phyloP scores from a whole-genome alignment of 2,329 filamentous ascomycete species.

The Hypoxylon sp. region DNA sequence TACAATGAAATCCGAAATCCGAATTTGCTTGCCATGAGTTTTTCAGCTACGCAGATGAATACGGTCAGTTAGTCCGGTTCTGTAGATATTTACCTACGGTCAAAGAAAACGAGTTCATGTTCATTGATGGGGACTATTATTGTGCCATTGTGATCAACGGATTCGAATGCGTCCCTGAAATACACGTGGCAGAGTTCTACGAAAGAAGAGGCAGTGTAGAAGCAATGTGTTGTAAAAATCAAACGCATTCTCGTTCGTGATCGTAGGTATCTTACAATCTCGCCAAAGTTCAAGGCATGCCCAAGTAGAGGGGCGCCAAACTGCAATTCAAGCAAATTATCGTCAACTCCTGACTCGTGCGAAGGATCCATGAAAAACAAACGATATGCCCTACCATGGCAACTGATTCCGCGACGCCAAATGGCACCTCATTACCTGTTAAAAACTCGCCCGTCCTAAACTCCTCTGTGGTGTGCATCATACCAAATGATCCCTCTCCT shows the following conservation, averaged over 20 bases:
- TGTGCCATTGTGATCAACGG: background rate
- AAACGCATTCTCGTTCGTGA: too few relatives aligned
- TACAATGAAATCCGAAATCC: background rate
- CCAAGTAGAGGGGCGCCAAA: too few relatives aligned
- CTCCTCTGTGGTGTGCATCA: constrained; percentile 3
- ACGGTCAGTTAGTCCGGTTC: background rate
- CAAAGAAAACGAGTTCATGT: constrained; percentile 6
- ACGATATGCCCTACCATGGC: background rate
- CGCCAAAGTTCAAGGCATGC: too few relatives aligned
- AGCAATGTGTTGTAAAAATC: background rate
- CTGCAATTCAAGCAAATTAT: too few relatives aligned
- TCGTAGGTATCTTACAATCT: too few relatives aligned
- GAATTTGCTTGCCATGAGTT: constrained; percentile 10
- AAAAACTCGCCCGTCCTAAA: constrained; percentile 1
- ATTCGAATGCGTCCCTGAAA: background rate
- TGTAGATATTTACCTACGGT: background rate
- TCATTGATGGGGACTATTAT: background rate
- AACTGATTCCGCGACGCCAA: background rate
- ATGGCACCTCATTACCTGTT: background rate
- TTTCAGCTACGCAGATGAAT: background rate
- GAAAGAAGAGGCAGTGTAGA: background rate
- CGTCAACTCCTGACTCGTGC: background rate
- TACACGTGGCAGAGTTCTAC: background rate
- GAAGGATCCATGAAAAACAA: background rate
- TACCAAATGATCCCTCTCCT: too few relatives aligned